Conservation (phyloP, 257 asterid species). For the Ophiorrhiza pumila region DNA sequence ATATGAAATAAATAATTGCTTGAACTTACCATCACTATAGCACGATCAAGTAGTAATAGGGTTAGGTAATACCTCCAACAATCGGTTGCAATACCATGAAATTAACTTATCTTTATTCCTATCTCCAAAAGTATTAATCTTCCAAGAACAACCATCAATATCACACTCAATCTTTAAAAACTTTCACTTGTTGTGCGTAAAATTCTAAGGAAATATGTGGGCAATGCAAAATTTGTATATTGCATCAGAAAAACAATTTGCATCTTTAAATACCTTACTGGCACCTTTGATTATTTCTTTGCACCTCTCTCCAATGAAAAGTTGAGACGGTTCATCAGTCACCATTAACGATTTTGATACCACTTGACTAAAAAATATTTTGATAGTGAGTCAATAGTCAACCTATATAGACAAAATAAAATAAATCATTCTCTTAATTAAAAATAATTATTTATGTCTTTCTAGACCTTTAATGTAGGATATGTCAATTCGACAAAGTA, state of each 20-base stretch:
- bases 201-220: not conserved
- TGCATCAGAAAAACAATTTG: not conserved
- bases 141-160: not conserved
- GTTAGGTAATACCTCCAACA: not conserved
- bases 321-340: too few species aligned
- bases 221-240: not conserved
- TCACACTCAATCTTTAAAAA: not conserved
- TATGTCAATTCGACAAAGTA: too few species aligned
- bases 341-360: too few species aligned
- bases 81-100: slow-evolving; percentile 11
- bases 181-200: too few species aligned
- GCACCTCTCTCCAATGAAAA: too few species aligned
- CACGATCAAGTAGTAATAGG: not conserved
- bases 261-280: slow-evolving; percentile 10
- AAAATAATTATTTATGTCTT: too few species aligned
- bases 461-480: too few species aligned
- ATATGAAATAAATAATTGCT: not conserved
- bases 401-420: too few species aligned
- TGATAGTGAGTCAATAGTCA: too few species aligned
- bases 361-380: too few species aligned
- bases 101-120: slow-evolving; percentile 14
- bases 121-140: not conserved
- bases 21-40: not conserved
- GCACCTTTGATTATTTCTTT: not conserved
- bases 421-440: too few species aligned